Evolutionary conservation across 2,329 filamentous ascomycete genomes (phyloP).

Genomic region (Neonectria coccinea): DNA sequence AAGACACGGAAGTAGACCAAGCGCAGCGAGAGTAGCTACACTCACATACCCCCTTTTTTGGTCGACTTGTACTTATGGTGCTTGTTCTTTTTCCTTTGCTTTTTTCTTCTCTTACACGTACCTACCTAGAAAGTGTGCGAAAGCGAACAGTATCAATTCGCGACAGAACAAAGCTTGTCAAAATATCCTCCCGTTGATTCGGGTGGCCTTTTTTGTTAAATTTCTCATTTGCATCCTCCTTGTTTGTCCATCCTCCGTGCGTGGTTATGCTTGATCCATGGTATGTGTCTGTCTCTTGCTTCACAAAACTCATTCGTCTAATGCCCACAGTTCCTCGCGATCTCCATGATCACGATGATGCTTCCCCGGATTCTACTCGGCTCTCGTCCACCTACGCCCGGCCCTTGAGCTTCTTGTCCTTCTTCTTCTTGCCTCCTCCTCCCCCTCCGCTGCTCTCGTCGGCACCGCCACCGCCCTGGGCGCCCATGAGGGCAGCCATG

Average conservation of each 20-base stretch:
- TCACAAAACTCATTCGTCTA: neutral
- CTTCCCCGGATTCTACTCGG: neutral
- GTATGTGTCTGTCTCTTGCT: constrained; percentile 13
- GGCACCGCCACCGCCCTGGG: constrained; percentile 47
- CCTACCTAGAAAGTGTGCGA: constrained; percentile 31
- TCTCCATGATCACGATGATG: neutral
- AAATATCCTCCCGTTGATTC: constrained; percentile 11
- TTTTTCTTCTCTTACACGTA: constrained; percentile 5
- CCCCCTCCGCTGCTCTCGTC: constrained; percentile 28
- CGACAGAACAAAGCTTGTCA: constrained; percentile 32
- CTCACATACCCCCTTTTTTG: constrained; percentile 40
- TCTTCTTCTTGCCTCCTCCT: constrained; percentile 55
- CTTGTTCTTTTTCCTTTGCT: constrained; percentile 1
- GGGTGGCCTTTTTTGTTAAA: constrained; percentile 24
- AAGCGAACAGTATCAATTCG: constrained; percentile 30
- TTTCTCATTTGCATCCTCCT: constrained; percentile 2
- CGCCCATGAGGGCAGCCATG: constrained; percentile 58
- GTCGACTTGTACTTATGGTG: constrained; percentile 7
- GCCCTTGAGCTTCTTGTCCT: constrained; percentile 63
- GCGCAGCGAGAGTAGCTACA: constrained; percentile 28
- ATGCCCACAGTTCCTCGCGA: neutral
- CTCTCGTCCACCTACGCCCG: constrained; percentile 40
- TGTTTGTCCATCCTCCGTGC: neutral
- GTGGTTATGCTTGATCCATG: constrained; percentile 13
- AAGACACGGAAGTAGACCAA: constrained; percentile 20